Conservation (phyloP, 2,329 filamentous ascomycete species). For the Neofusicoccum ribis region DNA sequence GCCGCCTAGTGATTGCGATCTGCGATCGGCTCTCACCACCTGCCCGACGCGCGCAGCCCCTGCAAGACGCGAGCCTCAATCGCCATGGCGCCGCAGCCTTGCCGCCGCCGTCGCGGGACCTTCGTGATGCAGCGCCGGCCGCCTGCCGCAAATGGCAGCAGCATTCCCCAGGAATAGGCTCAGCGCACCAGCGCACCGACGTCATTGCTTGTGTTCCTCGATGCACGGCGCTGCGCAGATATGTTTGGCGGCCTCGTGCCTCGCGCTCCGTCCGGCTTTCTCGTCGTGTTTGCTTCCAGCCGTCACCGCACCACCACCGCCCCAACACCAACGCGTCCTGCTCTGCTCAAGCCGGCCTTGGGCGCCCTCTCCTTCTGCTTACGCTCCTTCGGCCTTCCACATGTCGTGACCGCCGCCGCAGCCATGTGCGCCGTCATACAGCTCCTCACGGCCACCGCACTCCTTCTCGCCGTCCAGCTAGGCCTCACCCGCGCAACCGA, state of each 20-base stretch:
- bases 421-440: background rate
- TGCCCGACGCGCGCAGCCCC: background rate
- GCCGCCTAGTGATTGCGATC: constrained; percentile 5
- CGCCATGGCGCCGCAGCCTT: background rate
- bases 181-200: background rate
- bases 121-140: background rate
- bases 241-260: background rate
- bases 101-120: background rate
- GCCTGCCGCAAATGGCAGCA: background rate
- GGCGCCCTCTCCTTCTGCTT: background rate
- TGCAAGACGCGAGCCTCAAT: too few species aligned
- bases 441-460: background rate
- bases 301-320: background rate
- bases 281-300: background rate
- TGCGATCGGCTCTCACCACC: background rate
- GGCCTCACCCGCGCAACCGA: constrained; percentile 23
- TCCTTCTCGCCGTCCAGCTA: background rate
- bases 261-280: background rate
- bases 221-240: too few species aligned
- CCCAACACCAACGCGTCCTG: background rate
- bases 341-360: background rate
- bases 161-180: background rate
- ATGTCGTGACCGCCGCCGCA: background rate
- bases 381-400: background rate
- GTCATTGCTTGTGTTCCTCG: background rate